These are phyloP conservation scores for Aureobasidium vineae DNA, from an alignment of 2,329 filamentous ascomycete species.

Conservation along the genomic window DNA sequence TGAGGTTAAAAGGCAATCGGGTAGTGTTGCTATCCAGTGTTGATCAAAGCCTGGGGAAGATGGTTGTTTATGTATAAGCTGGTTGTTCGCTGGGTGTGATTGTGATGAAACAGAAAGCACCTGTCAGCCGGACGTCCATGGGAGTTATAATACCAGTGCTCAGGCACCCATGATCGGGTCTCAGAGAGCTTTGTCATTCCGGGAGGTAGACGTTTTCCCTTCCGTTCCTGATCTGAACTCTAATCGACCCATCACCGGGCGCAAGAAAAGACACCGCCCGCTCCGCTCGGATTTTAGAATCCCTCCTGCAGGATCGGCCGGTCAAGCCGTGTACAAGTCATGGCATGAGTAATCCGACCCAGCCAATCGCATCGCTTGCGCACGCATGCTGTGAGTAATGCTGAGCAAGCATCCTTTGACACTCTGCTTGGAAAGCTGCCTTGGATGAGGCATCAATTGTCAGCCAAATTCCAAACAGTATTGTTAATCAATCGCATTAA, in stretches of 20 bases:
- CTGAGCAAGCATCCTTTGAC: conserved; percentile 16
- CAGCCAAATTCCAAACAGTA: conserved; percentile 5
- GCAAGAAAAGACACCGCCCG: conserved; percentile 10
- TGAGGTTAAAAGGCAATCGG: conserved; percentile 3
- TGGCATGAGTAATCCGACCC: conserved; percentile 17
- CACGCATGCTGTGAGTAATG: conserved; percentile 7
- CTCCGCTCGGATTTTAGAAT: conserved; percentile 20
- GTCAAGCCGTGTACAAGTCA: conserved; percentile 9
- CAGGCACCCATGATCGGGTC: conserved; percentile 23
- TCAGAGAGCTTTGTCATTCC: conserved; percentile 19
- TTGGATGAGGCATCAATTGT: conserved; percentile 21
- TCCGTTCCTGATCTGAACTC: conserved; percentile 19
- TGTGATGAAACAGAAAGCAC: conserved; percentile 23
- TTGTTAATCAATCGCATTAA: conserved; percentile 9
- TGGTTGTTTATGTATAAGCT: conserved; percentile 5
- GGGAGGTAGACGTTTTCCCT: conserved; percentile 18
- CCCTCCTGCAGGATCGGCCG: conserved; percentile 12
- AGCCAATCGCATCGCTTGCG: neutral
- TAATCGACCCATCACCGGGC: neutral
- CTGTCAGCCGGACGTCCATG: conserved; percentile 20
- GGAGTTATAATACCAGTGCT: conserved; percentile 24
- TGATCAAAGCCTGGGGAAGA: conserved; percentile 17
- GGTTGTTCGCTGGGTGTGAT: conserved; percentile 24
- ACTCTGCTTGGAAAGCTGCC: neutral
- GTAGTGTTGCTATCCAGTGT: conserved; percentile 2